Percentiles rank a stretch among this genome's conserved stretches.
These are phyloP conservation scores for Ustilago hordei DNA, from an alignment of 1,284 basidiomycete species.

Conservation along the genomic window DNA sequence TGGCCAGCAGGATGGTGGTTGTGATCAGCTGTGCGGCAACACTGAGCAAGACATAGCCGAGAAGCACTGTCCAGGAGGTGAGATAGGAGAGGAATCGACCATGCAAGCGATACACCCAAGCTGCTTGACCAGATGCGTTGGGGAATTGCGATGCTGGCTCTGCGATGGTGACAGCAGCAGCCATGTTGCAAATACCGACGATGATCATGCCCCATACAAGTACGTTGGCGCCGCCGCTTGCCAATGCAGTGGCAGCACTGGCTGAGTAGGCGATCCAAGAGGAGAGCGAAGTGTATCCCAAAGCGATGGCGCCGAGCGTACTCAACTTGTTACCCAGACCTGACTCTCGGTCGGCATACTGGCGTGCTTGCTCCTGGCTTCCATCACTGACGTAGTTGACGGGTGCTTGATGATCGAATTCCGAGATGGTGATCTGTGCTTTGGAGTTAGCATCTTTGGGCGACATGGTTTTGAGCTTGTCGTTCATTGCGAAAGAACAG, in stretches of 20 bases:
- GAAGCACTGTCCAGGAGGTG: conserved; percentile 27
- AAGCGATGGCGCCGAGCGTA: conserved; percentile 23
- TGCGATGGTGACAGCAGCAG: conserved; percentile 18
- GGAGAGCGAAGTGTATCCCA: conserved; percentile 28
- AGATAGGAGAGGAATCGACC: conserved; percentile 24
- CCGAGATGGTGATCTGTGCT: conserved; percentile 14
- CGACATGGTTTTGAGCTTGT: conserved; percentile 9
- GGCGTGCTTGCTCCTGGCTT: conserved; percentile 2
- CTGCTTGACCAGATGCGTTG: conserved; percentile 22
- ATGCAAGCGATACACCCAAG: conserved; percentile 26
- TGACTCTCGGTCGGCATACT: neutral
- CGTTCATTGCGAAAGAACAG: conserved; percentile 9
- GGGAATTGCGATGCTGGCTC: conserved; percentile 30
- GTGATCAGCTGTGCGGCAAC: conserved; percentile 25
- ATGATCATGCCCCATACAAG: conserved; percentile 39
- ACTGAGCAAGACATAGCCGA: conserved; percentile 30
- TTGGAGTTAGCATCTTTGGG: conserved; percentile 2
- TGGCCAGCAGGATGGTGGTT: conserved; percentile 33
- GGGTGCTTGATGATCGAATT: conserved; percentile 16
- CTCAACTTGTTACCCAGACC: conserved; percentile 32
- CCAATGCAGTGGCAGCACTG: conserved; percentile 21
- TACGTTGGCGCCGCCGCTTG: conserved; percentile 40
- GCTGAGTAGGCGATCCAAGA: conserved; percentile 41
- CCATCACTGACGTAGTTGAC: conserved; percentile 5
- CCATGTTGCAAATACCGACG: conserved; percentile 31